Percentiles rank a stretch among this genome's conserved stretches.
phyloP scores from a whole-genome alignment of 306 rosid species.

The Ceratonia siliqua region DNA sequence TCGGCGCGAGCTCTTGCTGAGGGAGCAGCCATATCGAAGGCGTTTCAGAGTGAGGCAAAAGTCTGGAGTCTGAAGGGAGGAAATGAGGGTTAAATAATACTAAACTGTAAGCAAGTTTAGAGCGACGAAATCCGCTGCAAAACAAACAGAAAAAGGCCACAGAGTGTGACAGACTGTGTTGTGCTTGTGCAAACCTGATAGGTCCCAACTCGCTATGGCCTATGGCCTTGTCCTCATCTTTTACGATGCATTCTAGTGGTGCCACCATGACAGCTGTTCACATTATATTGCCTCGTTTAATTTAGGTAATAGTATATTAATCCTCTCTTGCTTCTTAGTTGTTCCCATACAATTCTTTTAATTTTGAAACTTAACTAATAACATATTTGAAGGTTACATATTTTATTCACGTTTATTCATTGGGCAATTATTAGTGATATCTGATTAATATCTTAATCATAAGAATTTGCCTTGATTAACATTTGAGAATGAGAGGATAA shows the following conservation, averaged over 20 bases:
- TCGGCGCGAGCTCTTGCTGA: slow-evolving; percentile 33
- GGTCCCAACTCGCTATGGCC: background rate
- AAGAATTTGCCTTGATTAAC: background rate
- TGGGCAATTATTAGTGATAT: background rate
- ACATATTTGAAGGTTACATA: background rate
- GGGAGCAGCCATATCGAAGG: slow-evolving; percentile 24
- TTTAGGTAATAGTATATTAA: background rate
- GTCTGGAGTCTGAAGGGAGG: background rate
- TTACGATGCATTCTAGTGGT: slow-evolving; percentile 18
- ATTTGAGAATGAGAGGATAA: too few species aligned
- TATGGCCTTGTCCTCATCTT: slow-evolving; percentile 6
- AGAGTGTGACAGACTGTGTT: slow-evolving; percentile 26
- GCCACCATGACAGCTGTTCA: slow-evolving; percentile 19
- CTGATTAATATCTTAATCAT: background rate
- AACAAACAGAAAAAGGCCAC: background rate
- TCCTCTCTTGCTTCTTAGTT: background rate
- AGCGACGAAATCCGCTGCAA: background rate
- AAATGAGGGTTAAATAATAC: background rate
- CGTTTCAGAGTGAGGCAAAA: background rate
- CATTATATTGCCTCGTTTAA: background rate
- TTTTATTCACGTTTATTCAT: background rate
- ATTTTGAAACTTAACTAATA: background rate
- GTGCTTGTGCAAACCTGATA: slow-evolving; percentile 7
- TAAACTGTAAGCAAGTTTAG: background rate
- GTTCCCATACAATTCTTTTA: background rate